Conservation (phyloP, 2,329 filamentous ascomycete genomes). For the Fusarium vanettenii region DNA sequence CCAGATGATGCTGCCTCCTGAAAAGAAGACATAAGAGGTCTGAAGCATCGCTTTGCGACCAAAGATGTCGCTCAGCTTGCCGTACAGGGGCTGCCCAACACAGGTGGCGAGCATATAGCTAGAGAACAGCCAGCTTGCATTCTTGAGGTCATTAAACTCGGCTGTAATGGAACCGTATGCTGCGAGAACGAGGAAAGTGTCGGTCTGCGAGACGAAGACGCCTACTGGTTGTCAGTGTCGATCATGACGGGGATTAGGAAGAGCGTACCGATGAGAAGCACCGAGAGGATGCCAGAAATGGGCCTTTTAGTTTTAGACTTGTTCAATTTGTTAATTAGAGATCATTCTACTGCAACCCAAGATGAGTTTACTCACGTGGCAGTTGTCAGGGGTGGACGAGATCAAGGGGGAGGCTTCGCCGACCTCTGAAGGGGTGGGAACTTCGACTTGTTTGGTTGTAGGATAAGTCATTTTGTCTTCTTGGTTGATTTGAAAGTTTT, state of each 20-base stretch:
- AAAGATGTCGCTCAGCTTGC: slow-evolving; percentile 20
- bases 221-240: neutral
- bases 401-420: neutral
- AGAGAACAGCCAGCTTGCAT: slow-evolving; percentile 10
- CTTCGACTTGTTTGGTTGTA: neutral
- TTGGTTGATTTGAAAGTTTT: neutral
- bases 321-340: neutral
- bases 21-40: slow-evolving; percentile 7
- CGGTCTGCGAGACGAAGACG: slow-evolving; percentile 17
- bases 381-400: neutral
- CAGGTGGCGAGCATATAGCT: slow-evolving; percentile 8
- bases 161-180: slow-evolving; percentile 6
- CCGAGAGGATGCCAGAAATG: neutral
- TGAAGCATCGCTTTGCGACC: slow-evolving; percentile 7
- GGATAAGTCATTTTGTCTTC: neutral
- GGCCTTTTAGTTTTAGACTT: neutral
- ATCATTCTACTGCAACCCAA: neutral
- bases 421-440: neutral
- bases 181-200: slow-evolving; percentile 19
- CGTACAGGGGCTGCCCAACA: slow-evolving; percentile 9
- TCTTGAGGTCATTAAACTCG: slow-evolving; percentile 16
- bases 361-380: neutral
- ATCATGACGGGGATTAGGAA: neutral
- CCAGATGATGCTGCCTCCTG: slow-evolving; percentile 2
- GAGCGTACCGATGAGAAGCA: neutral